phyloP scores from a whole-genome alignment of 148 eudicot genomes.

The Tetragonia tetragonoides region DNA sequence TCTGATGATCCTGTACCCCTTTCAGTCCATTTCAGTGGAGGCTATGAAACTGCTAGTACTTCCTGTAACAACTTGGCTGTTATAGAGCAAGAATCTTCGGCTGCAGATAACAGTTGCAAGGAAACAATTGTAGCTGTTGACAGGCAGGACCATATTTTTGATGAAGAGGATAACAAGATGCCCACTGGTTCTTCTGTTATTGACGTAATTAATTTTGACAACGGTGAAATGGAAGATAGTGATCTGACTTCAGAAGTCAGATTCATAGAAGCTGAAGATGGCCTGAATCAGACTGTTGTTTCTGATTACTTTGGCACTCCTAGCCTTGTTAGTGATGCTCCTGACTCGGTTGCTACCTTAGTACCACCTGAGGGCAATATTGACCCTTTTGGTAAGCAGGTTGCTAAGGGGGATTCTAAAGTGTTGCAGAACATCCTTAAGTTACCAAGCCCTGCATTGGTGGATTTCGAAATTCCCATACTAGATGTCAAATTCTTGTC shows the following conservation, averaged over 20 bases:
- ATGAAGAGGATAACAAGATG: slow-evolving; percentile 15
- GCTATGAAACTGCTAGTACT: slow-evolving; percentile 14
- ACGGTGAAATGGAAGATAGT: slow-evolving; percentile 16
- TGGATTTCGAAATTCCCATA: slow-evolving; percentile 69
- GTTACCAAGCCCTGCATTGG: slow-evolving; percentile 27
- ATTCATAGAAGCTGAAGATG: slow-evolving; percentile 22
- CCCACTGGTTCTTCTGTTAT: slow-evolving; percentile 9
- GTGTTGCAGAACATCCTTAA: slow-evolving; percentile 24
- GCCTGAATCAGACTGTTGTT: neutral
- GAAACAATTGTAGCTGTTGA: slow-evolving; percentile 29
- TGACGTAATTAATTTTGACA: slow-evolving; percentile 15
- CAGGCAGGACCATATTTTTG: slow-evolving; percentile 20
- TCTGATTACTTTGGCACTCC: slow-evolving; percentile 22
- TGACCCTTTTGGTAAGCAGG: slow-evolving; percentile 15
- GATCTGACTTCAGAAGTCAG: slow-evolving; percentile 20
- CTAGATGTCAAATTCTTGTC: slow-evolving; percentile 73
- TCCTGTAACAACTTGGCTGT: slow-evolving; percentile 15
- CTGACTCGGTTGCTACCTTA: slow-evolving; percentile 2
- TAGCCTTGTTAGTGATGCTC: neutral
- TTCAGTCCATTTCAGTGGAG: slow-evolving; percentile 17
- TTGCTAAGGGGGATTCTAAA: slow-evolving; percentile 27
- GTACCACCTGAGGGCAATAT: slow-evolving; percentile 10
- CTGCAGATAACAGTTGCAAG: slow-evolving; percentile 4
- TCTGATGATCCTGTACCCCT: slow-evolving; percentile 22
- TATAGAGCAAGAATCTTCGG: slow-evolving; percentile 10